Evolutionary conservation across 1,284 basidiomycete genomes (phyloP).

Genomic region (Tilletia indica): DNA sequence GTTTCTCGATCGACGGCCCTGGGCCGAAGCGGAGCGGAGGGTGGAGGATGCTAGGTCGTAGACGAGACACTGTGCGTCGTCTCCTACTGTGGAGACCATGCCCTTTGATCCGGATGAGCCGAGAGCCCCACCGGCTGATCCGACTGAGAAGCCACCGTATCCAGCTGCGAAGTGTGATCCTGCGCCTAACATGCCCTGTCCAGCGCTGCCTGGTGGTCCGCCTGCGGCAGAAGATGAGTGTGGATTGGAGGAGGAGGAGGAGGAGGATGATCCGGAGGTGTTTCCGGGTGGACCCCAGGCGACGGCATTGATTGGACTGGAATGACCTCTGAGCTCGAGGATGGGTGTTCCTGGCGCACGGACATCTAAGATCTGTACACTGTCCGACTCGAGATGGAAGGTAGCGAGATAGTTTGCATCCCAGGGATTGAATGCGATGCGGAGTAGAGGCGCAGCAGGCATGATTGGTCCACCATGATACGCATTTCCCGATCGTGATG

Average conservation of each 20-base stretch:
- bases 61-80: conserved; percentile 53
- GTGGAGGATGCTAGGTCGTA: conserved; percentile 53
- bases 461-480: not conserved
- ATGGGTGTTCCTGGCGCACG: conserved; percentile 53
- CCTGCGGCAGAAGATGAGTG: not conserved
- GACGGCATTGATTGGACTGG: conserved; percentile 49
- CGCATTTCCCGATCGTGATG: not conserved
- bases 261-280: not conserved
- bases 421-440: conserved; percentile 56
- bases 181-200: not conserved
- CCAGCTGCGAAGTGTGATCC: conserved; percentile 11
- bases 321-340: conserved; percentile 52
- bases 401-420: conserved; percentile 56
- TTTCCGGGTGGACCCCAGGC: conserved; percentile 53
- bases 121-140: not conserved
- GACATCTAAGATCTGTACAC: conserved; percentile 55
- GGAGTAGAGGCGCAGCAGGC: conserved; percentile 43
- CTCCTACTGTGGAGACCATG: conserved; percentile 54
- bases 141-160: conserved; percentile 3
- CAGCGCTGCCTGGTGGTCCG: too few relatives aligned
- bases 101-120: conserved; percentile 35
- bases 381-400: conserved; percentile 52
- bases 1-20: conserved; percentile 51
- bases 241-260: not conserved
- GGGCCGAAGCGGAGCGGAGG: conserved; percentile 49